phyloP scores from a whole-genome alignment of 2,329 filamentous ascomycete species.

The Fusarium solani-melongenae region DNA sequence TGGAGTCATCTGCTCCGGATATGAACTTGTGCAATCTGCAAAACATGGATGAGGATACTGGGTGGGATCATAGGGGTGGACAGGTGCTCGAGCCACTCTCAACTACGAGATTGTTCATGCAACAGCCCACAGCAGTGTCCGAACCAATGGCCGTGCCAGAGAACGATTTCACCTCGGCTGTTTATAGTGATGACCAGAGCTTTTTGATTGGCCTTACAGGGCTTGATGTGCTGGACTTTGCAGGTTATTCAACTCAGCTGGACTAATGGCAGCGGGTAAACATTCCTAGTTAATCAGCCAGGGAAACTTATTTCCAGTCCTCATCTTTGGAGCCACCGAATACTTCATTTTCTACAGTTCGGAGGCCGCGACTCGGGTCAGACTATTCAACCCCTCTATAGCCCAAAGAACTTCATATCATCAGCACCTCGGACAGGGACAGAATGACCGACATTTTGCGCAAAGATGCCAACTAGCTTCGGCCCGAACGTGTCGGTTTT shows the following conservation, averaged over 20 bases:
- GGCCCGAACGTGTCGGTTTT: not conserved
- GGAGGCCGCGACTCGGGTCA: not conserved
- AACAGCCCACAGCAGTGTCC: not conserved
- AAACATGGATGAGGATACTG: not conserved
- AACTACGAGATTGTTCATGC: not conserved
- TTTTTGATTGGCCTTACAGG: conserved; percentile 41
- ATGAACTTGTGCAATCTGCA: not conserved
- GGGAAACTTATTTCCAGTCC: not conserved
- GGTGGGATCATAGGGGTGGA: not conserved
- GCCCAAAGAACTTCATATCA: not conserved
- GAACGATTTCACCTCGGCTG: conserved; percentile 8
- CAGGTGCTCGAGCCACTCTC: not conserved
- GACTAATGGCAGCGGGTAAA: not conserved
- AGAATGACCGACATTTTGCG: not conserved
- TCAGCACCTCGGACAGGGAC: not conserved
- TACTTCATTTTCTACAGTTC: too few species aligned
- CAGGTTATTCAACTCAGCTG: conserved; percentile 16
- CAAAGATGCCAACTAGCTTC: not conserved
- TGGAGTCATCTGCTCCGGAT: not conserved
- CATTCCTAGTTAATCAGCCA: not conserved
- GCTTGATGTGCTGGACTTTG: conserved; percentile 40
- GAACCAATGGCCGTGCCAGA: not conserved
- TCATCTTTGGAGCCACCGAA: too few species aligned
- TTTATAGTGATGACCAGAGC: conserved; percentile 37
- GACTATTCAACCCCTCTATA: not conserved